Base-by-base conservation (phyloP, 1,139 yeast genomes). In the Starmera stellimalicola region DNA sequence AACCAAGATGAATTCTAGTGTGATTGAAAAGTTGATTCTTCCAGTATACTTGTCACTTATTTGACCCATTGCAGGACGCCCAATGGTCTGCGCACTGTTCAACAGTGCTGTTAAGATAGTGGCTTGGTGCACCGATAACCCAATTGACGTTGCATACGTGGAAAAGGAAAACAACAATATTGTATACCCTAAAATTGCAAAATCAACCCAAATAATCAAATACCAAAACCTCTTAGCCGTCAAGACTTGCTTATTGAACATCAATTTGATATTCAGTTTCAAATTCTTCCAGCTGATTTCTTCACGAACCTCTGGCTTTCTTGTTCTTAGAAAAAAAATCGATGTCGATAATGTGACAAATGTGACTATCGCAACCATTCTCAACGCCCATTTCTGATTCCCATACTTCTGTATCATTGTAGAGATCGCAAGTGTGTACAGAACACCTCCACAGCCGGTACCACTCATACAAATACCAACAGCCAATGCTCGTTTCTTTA, bases 331-430 rank as follows among this genome's bases (percentile, higher is more conserved):
- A 26, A 78, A 51, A 12, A 65, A 35, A 15, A 63, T 57, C 3
- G 70, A 60, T 7, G 60, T 31, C 1, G 52, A 24, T 29, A 62
- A 45, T 30, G 62, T 48, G 5, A 55, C 51, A 2, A 65, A 58
- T 23, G 66, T 57, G 12, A 62, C 56, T 23, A 70, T 52, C 1
- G 74, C 78, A 28, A 70, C 58, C 68, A 77, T 68, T 39, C 88
- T 57, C 38, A 79, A 59, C 0, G 87, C 79, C 87, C 87, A 78
- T 37, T 62, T 59, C 33, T 77, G 81, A 45, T 72, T 62, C 0
- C 81, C 79, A 6, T 75, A 64, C 12, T 55, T 54, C 18, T 64
- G 48, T 29, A 65, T 58, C 51, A 64, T 47, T 18, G 61, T 54
- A 31, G 63, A 56, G 15, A 58, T 57, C 1, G 66, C 54, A 15